Percentiles rank a stretch among this genome's conserved stretches.
phyloP scores from a whole-genome alignment of 1,284 basidiomycete genomes.

The Afroboletus lepidellus region DNA sequence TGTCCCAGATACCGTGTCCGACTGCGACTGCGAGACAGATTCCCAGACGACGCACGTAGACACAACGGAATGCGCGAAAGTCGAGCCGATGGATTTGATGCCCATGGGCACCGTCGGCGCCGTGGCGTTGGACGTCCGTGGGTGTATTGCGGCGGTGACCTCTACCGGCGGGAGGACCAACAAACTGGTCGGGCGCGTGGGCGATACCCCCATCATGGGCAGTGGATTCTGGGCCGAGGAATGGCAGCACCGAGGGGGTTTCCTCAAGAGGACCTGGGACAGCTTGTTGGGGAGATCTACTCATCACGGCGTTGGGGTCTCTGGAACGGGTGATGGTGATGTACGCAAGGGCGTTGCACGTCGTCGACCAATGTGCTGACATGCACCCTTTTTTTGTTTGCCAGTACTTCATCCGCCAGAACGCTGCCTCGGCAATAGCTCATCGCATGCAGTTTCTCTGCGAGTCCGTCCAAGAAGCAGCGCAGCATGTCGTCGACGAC shows the following conservation, averaged over 20 bases:
- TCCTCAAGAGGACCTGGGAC: slow-evolving; percentile 40
- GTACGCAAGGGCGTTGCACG: slow-evolving; percentile 37
- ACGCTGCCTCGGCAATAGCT: slow-evolving; percentile 65
- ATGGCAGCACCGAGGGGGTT: slow-evolving; percentile 49
- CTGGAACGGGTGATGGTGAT: slow-evolving; percentile 80
- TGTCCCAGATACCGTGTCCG: background rate
- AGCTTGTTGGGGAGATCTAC: slow-evolving; percentile 39
- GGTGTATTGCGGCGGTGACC: slow-evolving; percentile 71
- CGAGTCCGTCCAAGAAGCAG: slow-evolving; percentile 56
- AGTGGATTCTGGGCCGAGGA: slow-evolving; percentile 81
- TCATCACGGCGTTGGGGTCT: slow-evolving; percentile 65
- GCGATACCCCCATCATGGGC: slow-evolving; percentile 79
- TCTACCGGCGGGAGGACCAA: slow-evolving; percentile 83
- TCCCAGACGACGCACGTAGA: slow-evolving; percentile 18
- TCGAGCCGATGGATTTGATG: slow-evolving; percentile 50
- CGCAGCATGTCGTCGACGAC: slow-evolving; percentile 54
- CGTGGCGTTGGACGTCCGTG: slow-evolving; percentile 71
- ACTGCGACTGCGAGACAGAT: background rate
- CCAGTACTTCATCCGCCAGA: slow-evolving; percentile 75
- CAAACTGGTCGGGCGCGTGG: slow-evolving; percentile 77
- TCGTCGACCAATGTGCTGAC: slow-evolving; percentile 8
- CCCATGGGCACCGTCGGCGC: slow-evolving; percentile 83
- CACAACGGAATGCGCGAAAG: slow-evolving; percentile 13
- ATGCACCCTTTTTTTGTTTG: background rate
- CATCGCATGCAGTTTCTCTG: slow-evolving; percentile 61